Percentiles rank a stretch among this genome's conserved stretches.
phyloP scores from a whole-genome alignment of 2,329 filamentous ascomycete genomes.

The Fusarium sp. region DNA sequence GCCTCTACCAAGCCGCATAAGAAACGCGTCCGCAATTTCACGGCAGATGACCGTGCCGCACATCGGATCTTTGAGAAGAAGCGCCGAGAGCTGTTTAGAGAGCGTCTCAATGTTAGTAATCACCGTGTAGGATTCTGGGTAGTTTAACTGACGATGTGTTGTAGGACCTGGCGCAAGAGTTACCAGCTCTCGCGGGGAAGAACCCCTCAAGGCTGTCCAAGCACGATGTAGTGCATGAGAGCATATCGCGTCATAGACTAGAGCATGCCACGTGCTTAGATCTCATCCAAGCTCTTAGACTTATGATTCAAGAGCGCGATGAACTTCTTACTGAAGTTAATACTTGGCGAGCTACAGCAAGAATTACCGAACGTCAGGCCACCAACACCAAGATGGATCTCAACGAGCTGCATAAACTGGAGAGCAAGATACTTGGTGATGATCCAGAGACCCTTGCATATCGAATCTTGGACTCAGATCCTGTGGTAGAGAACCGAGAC shows the following conservation, averaged over 20 bases:
- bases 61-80: slow-evolving; percentile 55
- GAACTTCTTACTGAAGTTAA: slow-evolving; percentile 46
- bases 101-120: slow-evolving; percentile 49
- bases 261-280: slow-evolving; percentile 37
- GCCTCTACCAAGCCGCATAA: slow-evolving; percentile 33
- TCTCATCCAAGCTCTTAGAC: slow-evolving; percentile 28
- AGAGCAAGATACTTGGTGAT: background rate
- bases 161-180: slow-evolving; percentile 51
- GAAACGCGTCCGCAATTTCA: slow-evolving; percentile 54
- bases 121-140: background rate
- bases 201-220: slow-evolving; percentile 54
- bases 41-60: slow-evolving; percentile 53
- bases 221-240: slow-evolving; percentile 53
- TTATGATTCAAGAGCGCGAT: slow-evolving; percentile 43
- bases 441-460: background rate
- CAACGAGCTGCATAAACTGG: background rate
- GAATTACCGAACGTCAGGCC: slow-evolving; percentile 14
- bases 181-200: slow-evolving; percentile 48
- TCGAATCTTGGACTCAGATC: background rate
- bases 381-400: background rate
- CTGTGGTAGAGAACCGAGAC: background rate
- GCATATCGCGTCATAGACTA: slow-evolving; percentile 46
- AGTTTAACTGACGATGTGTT: background rate
- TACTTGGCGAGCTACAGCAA: slow-evolving; percentile 9
- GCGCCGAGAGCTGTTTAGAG: slow-evolving; percentile 55